These are phyloP conservation scores for Cystobasidium onofrii DNA, from an alignment of 768 basidiomycete species.

Conservation along the genomic window DNA sequence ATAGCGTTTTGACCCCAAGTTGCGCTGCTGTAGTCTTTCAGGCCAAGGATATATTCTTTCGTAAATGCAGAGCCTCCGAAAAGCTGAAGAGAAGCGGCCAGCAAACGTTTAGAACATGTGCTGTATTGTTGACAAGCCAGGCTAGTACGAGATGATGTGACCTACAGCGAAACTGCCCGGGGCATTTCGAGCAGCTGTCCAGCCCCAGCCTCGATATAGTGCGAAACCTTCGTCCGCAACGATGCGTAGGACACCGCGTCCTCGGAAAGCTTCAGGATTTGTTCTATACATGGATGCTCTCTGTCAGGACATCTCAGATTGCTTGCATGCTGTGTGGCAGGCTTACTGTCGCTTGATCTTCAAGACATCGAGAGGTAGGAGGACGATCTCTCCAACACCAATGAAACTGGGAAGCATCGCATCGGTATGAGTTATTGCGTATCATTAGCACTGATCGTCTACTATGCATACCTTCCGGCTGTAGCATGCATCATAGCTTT, in stretches of 20 bases:
- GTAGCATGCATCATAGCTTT: constrained; percentile 92
- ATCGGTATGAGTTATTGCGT: no score
- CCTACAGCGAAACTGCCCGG: constrained; percentile 88
- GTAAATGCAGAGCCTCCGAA: constrained; percentile 93
- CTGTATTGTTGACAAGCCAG: background rate
- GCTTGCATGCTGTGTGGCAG: background rate
- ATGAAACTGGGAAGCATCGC: constrained; percentile 54
- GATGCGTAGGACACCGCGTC: constrained; percentile 79
- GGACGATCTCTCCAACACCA: constrained; percentile 91
- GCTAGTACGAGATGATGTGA: constrained; percentile 27
- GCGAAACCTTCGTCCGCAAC: constrained; percentile 83
- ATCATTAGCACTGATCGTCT: no score
- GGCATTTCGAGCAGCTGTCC: constrained; percentile 90
- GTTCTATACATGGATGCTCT: constrained; percentile 38
- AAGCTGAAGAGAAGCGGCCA: constrained; percentile 54
- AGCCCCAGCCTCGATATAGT: constrained; percentile 95
- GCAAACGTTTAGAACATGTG: background rate
- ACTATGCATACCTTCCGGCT: constrained; percentile 74
- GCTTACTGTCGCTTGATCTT: constrained; percentile 93
- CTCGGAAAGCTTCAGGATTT: constrained; percentile 96
- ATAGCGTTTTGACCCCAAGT: constrained; percentile 97
- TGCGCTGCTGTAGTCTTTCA: constrained; percentile 83
- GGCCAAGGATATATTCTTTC: constrained; percentile 83
- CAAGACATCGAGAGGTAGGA: constrained; percentile 91
- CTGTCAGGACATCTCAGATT: background rate